Base-by-base conservation (phyloP, 73 alveolate genomes). In the Paramecium tetraurelia region DNA sequence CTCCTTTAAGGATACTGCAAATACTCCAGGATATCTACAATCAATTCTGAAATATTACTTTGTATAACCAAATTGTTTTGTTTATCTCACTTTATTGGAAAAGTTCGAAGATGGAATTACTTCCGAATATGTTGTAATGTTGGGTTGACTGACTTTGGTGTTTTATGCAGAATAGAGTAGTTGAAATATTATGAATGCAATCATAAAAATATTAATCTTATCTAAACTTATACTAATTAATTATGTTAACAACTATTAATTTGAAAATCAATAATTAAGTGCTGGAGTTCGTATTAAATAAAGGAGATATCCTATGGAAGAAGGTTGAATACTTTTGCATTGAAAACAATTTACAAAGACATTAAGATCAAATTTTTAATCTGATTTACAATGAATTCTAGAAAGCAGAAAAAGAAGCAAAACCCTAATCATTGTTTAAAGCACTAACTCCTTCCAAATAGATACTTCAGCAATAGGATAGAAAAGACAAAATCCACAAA, bases 1-100 rank as follows among this genome's bases (percentile, higher is more conserved):
- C 40, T 75, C 33, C 16, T 35, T 29, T 75, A 75, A 75, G 14
- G 58, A 35, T 8, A 75, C 1, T 12, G 87, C 87, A 36, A 75
- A 75, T 75, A 75, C 87, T 35, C 87, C 87, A n/a, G 87, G 59
- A 75, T 75, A 75, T 11, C 87, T 75, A 75, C 5, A 27, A 5
- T 53, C 18, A 16, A 53, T n/a, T 14, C 5, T 53, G 69, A 7
- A 53, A 40, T 18, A 50, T 50, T 53, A 53, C 69, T 53, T 53
- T 16, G 31, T 18, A 53, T 53, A 53, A 12, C 69, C 69, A 53
- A 53, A 18, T 53, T 53, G 69, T 53, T 18, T 53, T 18, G 35
- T 18, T 53, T 53, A 53, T 53, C 31, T 53, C 21, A 53, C 11
- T 53, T 53, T 53, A 18, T 53, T 53, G 4, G 69, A 53, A 53